Evolutionary conservation across 768 basidiomycete genomes (phyloP).

Genomic region (Tylopilus plumbeoviolaceoides): DNA sequence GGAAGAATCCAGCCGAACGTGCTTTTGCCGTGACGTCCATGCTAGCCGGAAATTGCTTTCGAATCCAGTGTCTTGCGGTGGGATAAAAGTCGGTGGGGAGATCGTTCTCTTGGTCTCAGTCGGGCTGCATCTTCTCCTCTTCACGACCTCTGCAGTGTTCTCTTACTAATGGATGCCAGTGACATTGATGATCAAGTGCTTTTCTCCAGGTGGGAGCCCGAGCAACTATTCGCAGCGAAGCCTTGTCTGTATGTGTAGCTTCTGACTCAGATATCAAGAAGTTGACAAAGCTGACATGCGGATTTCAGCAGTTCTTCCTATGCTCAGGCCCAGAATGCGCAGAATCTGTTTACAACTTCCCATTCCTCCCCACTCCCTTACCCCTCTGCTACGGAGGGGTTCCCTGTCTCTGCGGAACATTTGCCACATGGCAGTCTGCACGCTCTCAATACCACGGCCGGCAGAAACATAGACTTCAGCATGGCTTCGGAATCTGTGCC

Average conservation of each 20-base stretch:
- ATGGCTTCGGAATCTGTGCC: neutral
- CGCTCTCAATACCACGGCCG: neutral
- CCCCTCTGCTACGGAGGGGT: neutral
- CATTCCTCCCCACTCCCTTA: neutral
- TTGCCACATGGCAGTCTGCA: neutral
- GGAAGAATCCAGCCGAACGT: neutral
- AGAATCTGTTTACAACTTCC: neutral
- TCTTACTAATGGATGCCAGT: neutral
- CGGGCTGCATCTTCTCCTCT: no score
- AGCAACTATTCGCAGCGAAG: neutral
- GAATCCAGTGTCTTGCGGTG: neutral
- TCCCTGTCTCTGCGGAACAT: neutral
- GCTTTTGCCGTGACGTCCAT: neutral
- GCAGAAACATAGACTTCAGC: neutral
- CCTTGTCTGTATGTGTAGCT: neutral
- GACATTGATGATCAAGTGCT: neutral
- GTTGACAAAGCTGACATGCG: neutral
- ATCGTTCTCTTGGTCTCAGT: neutral
- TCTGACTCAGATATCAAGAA: neutral
- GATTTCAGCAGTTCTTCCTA: neutral
- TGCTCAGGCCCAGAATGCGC: neutral
- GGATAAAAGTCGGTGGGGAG: neutral
- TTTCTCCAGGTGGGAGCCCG: neutral
- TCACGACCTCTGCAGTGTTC: neutral
- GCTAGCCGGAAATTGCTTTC: neutral